Evolutionary conservation across 768 basidiomycete genomes (phyloP).

Genomic region (Fistulinella prunicolor): DNA sequence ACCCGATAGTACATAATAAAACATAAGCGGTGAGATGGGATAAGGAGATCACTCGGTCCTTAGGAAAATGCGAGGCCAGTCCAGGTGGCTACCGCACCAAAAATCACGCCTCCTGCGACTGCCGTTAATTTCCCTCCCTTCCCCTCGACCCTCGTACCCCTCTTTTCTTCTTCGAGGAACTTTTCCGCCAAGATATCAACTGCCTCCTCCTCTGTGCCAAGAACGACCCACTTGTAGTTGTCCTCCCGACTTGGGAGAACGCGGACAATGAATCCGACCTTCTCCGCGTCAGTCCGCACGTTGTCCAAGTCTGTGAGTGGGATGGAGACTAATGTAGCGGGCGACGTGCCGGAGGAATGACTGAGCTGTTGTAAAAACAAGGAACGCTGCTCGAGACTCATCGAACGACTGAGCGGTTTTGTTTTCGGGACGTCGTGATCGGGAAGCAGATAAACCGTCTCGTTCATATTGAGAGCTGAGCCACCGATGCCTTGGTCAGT

Average conservation of each 20-base stretch:
- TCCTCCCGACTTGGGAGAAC: conserved; percentile 32
- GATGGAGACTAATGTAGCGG: conserved; percentile 49
- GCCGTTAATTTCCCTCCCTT: conserved; percentile 36
- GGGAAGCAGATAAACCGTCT: conserved; percentile 26
- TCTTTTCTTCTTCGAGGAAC: conserved; percentile 32
- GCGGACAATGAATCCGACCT: conserved; percentile 43
- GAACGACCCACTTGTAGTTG: conserved; percentile 44
- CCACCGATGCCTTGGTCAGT: conserved; percentile 34
- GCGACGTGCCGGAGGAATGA: conserved; percentile 32
- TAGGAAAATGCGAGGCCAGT: conserved; percentile 54
- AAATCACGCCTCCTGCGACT: conserved; percentile 55
- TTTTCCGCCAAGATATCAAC: conserved; percentile 35
- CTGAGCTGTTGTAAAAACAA: conserved; percentile 46
- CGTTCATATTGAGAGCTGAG: conserved; percentile 22
- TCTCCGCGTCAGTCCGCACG: conserved; percentile 40
- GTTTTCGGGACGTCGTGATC: conserved; percentile 11
- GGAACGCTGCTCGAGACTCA: conserved; percentile 53
- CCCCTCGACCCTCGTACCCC: conserved; percentile 15
- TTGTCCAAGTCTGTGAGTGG: conserved; percentile 43
- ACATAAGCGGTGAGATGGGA: background rate
- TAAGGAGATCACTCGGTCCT: conserved; percentile 11
- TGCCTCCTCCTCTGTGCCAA: conserved; percentile 50
- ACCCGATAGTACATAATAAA: background rate
- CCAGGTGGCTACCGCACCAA: conserved; percentile 60
- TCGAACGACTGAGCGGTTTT: conserved; percentile 41